These are phyloP conservation scores for Penicillium atrosanguineum DNA, from an alignment of 495 filamentous ascomycete genomes.

Conservation along the genomic window DNA sequence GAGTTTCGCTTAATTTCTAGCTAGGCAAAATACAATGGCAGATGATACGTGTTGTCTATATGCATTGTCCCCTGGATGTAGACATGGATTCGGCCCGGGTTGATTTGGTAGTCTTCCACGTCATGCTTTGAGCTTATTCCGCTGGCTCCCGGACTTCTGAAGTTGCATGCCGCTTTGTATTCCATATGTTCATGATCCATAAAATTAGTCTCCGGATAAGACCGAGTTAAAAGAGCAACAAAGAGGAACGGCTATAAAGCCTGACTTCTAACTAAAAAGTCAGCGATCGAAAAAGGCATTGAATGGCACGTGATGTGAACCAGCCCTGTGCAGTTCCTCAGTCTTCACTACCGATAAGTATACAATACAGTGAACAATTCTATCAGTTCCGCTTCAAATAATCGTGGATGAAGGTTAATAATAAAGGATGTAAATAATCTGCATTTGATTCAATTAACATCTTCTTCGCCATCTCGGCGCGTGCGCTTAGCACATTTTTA, in stretches of 20 bases:
- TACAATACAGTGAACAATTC: too few relatives aligned
- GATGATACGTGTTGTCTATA: not conserved
- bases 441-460: not conserved
- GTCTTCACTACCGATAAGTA: too few relatives aligned
- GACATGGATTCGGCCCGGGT: not conserved
- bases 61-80: not conserved
- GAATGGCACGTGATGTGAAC: not conserved
- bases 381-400: too few relatives aligned
- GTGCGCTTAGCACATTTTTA: not conserved
- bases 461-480: not conserved
- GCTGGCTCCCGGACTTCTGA: not conserved
- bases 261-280: not conserved
- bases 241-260: not conserved
- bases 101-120: slow-evolving; percentile 39
- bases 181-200: not conserved
- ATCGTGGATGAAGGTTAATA: too few relatives aligned
- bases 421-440: not conserved
- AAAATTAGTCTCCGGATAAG: not conserved
- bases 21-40: not conserved
- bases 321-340: not conserved
- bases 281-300: not conserved
- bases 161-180: not conserved
- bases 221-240: not conserved
- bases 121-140: not conserved
- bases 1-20: not conserved